Percentiles rank a stretch among this genome's conserved stretches.
These are phyloP conservation scores for Lecanosticta acicola DNA, from an alignment of 2,329 filamentous ascomycete genomes.

Conservation along the genomic window DNA sequence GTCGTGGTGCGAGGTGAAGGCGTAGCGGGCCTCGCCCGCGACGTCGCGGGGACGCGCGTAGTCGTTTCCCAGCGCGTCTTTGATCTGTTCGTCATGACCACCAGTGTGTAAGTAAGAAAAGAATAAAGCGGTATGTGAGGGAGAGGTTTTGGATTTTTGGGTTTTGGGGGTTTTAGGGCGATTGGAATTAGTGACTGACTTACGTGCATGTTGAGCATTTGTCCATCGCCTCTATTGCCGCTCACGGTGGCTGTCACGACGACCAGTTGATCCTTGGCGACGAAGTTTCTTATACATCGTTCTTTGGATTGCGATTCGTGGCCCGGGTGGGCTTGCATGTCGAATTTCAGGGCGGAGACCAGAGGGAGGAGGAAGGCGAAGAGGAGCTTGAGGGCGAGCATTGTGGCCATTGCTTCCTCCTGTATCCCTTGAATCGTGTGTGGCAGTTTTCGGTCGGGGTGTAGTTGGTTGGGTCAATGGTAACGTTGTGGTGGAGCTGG, in stretches of 20 bases:
- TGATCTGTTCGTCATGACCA: slow-evolving; percentile 62
- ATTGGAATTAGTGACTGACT: slow-evolving; percentile 30
- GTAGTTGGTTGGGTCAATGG: neutral
- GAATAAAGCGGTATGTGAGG: too few species aligned
- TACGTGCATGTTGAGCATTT: slow-evolving; percentile 91
- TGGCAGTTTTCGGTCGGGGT: too few species aligned
- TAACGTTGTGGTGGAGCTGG: neutral
- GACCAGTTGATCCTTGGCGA: slow-evolving; percentile 83
- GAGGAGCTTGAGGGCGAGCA: slow-evolving; percentile 31
- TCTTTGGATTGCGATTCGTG: slow-evolving; percentile 61
- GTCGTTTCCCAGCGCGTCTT: slow-evolving; percentile 91
- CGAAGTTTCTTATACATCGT: slow-evolving; percentile 95
- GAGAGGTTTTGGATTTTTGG: too few species aligned
- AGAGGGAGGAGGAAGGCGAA: slow-evolving; percentile 39
- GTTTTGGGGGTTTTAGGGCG: neutral
- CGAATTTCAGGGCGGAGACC: slow-evolving; percentile 78
- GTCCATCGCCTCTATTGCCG: slow-evolving; percentile 85
- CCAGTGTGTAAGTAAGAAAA: too few species aligned
- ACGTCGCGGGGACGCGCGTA: slow-evolving; percentile 89
- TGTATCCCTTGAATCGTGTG: too few species aligned
- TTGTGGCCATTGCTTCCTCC: slow-evolving; percentile 8
- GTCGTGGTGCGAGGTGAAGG: slow-evolving; percentile 89
- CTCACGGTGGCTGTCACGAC: slow-evolving; percentile 87
- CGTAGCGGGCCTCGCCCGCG: slow-evolving; percentile 82
- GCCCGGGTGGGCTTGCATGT: slow-evolving; percentile 65